Base-by-base conservation (phyloP, 176 grass and related monocot genomes). In the Eleusine coracana region DNA sequence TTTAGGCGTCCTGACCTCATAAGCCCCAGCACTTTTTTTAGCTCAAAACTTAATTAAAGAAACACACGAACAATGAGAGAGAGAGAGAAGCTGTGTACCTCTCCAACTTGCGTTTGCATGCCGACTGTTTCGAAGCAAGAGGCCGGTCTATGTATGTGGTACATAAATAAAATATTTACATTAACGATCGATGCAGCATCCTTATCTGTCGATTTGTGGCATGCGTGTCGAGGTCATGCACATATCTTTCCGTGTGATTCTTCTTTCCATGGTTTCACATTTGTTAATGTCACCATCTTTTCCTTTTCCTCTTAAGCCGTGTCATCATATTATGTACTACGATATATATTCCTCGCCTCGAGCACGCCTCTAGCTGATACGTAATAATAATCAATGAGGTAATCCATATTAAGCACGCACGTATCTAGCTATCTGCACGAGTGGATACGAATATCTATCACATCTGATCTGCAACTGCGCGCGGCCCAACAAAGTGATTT, bases 241-340 rank as follows among this genome's bases (percentile, higher is more conserved):
- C 31, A 37, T 16, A 9, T 59, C 80, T 84, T 80, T 60, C 29
- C 16, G 49, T 68, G n/a, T 29, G 76, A 88, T 88, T 84, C 81
- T 84, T 34, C 31, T 34, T 34, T 84, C 61, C 81, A 62, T 61
- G 13, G 48, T 58, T 49, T 76, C 2, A 25, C 34, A 50, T 87
- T 87, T 50, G 28, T 87, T 70, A 76, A 76, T 61, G 6, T 18
- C 23, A 16, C 17, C 36, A 63, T 51, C 31, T 2, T 56, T 41
- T 64, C 23, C 16, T 77, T 15, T 46, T 10, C 11, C 44, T 46
- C 44, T 46, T 46, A 46, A 11, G 13, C 18, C 2, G 12, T 55
- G 36, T 79, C 76, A 50, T 8, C 59, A 48, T 7, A 14, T 78
- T 31, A 38, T 23, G 10, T 54, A 11, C n/a, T 62, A 40, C 5